Base-by-base conservation (phyloP, 495 filamentous ascomycete species). In the Hypoxylon fuscum region DNA sequence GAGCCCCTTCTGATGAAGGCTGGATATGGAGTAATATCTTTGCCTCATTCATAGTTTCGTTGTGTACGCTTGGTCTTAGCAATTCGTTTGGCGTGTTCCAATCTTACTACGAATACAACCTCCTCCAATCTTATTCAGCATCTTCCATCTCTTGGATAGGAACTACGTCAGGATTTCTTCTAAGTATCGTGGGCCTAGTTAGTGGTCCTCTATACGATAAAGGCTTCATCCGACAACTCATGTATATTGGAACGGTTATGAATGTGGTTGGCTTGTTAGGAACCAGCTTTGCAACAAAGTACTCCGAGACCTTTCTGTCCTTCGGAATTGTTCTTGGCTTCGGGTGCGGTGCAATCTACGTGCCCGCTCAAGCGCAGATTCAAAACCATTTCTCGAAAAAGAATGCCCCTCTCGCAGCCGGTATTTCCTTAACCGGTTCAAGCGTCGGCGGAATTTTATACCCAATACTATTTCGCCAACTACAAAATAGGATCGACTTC, bases 401-500 rank as follows among this genome's bases (percentile, higher is more conserved):
- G 0, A 83, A 90, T 17, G 83, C 83, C 0, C n/a, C 55, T 3
- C 88, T 88, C 47, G 87, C 91, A 12, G 92, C 89, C 0, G 91
- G 90, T n/a, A 77, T 96, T 29, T 86, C 88, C 20, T 82, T 87
- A 18, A 86, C 87, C 0, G 88, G 89, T 22, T 89, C 90, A 21
- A 87, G 86, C 2, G 62, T 90, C 8, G 88, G 88, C 3, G 88
- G 88, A 8, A 81, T 90, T 35, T 76, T 89, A 48, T 89, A 88
- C 50, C 88, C 88, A 0, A 68, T 90, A 0, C 76, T 85, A 50
- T 75, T 90, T 10, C 79, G 86, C 41, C 68, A 66, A n/a, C 74
- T 88, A 7, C 66, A 83, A 11, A 77, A 80, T 0, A 55, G 51
- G 2, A 61, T 89, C 8, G 88, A 88, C 5, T 90, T 88, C 57